Evolutionary conservation across 768 basidiomycete species (phyloP).

Genomic region (Tricholoma sp.): DNA sequence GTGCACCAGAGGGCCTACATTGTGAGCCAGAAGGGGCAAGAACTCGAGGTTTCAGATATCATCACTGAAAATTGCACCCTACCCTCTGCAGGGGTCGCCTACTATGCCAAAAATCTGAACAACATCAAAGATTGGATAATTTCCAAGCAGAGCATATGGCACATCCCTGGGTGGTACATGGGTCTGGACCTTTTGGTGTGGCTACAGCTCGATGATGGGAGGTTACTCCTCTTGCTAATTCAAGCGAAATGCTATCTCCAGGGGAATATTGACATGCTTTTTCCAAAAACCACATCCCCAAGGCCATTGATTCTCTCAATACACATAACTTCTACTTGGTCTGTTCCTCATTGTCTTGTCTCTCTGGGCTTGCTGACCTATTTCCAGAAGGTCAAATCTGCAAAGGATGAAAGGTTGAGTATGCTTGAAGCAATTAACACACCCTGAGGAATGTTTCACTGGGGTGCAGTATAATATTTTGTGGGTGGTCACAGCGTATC

Average conservation of each 20-base stretch:
- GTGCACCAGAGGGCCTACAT: not conserved
- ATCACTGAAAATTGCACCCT: not conserved
- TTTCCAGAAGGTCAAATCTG: not conserved
- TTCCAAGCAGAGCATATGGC: not conserved
- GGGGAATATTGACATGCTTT: not conserved
- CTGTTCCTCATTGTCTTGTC: not conserved
- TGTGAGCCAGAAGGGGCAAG: not conserved
- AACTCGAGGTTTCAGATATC: not conserved
- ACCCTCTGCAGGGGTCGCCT: not conserved
- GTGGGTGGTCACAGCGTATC: not conserved
- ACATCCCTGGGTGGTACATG: not conserved
- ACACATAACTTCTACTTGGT: not conserved
- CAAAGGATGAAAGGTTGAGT: not conserved
- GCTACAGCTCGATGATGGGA: too few species aligned
- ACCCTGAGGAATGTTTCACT: not conserved
- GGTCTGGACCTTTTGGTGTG: not conserved
- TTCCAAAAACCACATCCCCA: not conserved
- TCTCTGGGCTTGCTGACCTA: not conserved
- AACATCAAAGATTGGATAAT: not conserved
- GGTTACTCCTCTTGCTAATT: not conserved
- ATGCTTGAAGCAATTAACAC: not conserved
- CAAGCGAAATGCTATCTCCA: not conserved
- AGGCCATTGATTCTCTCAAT: not conserved
- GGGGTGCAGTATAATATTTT: not conserved
- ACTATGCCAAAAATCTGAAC: not conserved